phyloP scores from a whole-genome alignment of 208 protist genomes.

The Wallacemonas sp. region DNA sequence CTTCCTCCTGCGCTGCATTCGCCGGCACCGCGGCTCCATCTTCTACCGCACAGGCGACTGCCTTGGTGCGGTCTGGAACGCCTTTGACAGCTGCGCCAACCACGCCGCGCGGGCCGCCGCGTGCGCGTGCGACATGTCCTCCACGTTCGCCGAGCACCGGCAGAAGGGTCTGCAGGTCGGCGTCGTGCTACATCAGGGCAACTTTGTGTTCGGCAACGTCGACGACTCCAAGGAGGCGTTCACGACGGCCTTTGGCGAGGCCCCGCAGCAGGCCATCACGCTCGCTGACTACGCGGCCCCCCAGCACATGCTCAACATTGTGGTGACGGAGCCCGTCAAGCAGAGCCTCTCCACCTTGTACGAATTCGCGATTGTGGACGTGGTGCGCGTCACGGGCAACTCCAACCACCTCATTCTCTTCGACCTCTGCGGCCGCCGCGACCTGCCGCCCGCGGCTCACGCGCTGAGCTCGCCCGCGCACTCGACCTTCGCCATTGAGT shows the following conservation, averaged over 20 bases:
- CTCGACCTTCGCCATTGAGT: conserved; percentile 55
- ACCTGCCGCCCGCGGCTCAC: conserved; percentile 11
- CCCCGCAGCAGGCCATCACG: conserved; percentile 54
- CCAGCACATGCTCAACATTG: conserved; percentile 48
- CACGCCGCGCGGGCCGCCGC: conserved; percentile 68
- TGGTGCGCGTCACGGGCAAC: conserved; percentile 51
- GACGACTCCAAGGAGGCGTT: conserved; percentile 82
- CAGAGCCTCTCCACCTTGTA: conserved; percentile 66
- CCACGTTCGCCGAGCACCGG: conserved; percentile 50
- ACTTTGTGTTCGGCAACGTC: conserved; percentile 76
- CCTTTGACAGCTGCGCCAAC: conserved; percentile 75
- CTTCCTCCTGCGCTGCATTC: conserved; percentile 71
- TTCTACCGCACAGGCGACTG: conserved; percentile 78
- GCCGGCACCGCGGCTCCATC: conserved; percentile 65
- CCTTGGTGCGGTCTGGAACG: conserved; percentile 82
- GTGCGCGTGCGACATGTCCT: conserved; percentile 73
- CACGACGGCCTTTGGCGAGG: conserved; percentile 76
- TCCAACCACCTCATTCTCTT: conserved; percentile 71
- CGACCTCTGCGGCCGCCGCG: conserved; percentile 48
- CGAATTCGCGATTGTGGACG: conserved; percentile 84
- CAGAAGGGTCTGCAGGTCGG: conserved; percentile 69
- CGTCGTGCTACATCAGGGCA: conserved; percentile 79
- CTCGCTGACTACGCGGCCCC: conserved; percentile 65
- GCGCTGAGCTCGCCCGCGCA: conserved; percentile 8
- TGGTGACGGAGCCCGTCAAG: conserved; percentile 81